phyloP scores from a whole-genome alignment of 441 rosid species.

The Syzygium malaccense region DNA sequence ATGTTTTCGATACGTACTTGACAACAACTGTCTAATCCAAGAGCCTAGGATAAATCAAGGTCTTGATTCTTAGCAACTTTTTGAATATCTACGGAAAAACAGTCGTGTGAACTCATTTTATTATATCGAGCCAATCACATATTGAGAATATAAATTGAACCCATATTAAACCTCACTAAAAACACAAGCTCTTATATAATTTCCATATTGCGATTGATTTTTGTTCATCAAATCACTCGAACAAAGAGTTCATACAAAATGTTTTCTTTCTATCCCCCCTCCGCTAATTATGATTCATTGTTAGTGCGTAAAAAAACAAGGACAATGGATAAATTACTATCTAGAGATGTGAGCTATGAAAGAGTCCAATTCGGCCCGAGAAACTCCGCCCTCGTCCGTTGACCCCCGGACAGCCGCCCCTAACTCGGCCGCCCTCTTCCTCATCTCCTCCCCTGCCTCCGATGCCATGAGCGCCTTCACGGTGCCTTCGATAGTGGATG shows the following conservation, averaged over 20 bases:
- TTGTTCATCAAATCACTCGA: background rate
- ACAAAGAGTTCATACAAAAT: background rate
- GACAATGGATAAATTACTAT: background rate
- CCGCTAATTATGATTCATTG: background rate
- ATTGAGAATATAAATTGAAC: background rate
- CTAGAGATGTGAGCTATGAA: conserved; percentile 38
- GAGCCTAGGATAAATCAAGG: background rate
- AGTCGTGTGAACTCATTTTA: background rate
- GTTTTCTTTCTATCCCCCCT: background rate
- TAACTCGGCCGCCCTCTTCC: conserved; percentile 33
- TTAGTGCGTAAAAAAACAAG: background rate
- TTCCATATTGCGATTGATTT: background rate
- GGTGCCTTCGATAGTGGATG: conserved; percentile 10
- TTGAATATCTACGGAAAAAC: background rate
- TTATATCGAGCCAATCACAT: background rate
- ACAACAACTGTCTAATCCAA: background rate
- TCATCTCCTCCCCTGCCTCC: conserved; percentile 32
- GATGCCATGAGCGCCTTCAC: conserved; percentile 39
- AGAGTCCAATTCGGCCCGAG: conserved; percentile 35
- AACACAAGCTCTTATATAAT: background rate
- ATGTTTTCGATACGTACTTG: background rate
- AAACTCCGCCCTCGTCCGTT: conserved; percentile 28
- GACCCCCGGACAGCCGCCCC: conserved; percentile 18
- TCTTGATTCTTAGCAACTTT: rapidly evolving
- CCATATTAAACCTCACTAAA: background rate